Base-by-base conservation (phyloP, 345 rosid genomes). In the Dimocarpus longan region DNA sequence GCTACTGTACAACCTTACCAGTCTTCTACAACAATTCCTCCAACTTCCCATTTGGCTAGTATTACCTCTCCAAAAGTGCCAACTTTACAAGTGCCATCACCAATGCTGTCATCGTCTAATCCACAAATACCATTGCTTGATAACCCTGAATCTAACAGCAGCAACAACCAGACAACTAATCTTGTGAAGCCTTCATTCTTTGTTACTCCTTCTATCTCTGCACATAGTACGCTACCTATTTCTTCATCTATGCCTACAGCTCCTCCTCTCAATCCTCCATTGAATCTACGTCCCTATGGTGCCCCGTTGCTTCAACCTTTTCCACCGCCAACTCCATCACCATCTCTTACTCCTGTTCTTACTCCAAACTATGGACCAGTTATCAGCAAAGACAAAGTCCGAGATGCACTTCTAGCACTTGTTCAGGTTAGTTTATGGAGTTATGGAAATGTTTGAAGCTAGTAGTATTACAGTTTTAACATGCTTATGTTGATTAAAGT, bases 321-420 rank as follows among this genome's bases (percentile, higher is more conserved):
- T 83, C 98, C 98, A 69, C 99, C 98, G 39, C 99, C 98, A 15
- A 89, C 85, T 65, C 98, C 99, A 24, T 91, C 97, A 73, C 92
- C 87, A 71, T 91, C 97, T 68, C 99, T 93, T 32, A 87, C 97
- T n/a, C 95, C 98, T 70, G 66, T 62, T 68, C 83, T 84, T 42
- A 32, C 78, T 74, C 82, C 85, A 78, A 83, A 84, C 81, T 79
- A 77, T 56, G 92, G 86, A 66, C 87, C 84, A 1, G 64, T 84
- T 76, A 82, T 91, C 60, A 94, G 79, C 88, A 91, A 88, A 84
- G 99, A 92, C n/a, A 89, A 85, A 84, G 93, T 91, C 24, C 88
- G 88, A 75, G 97, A 92, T 66, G 94, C 98, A 39, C 91, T 95
- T 75, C 79, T 85, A 46, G 85, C 74, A 11, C 91, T 95, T 86